Base-by-base conservation (phyloP, 768 basidiomycete genomes). In the Mycena haematopus region DNA sequence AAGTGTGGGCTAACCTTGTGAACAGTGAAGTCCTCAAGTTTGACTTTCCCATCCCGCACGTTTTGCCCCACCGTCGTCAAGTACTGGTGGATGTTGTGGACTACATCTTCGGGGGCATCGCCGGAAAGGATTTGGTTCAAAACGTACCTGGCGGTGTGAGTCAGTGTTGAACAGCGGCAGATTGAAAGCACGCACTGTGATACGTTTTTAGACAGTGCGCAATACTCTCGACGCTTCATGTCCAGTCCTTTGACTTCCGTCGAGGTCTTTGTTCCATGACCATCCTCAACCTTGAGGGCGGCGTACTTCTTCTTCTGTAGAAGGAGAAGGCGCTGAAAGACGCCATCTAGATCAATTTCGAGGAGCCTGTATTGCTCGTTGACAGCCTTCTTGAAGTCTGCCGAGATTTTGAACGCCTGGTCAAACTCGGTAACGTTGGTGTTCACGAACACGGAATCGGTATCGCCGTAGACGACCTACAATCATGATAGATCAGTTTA, bases 231-330 rank as follows among this genome's bases (percentile, higher is more conserved):
- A 47, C 97, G 88, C 76, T 99, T 99, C 97, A 99, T 99, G 77
- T 99, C 97, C 24, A 99, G 79, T 75, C 97, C 97, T 71, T 99
- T 99, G 74, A 99, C 81, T 71, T 99, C 97, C 1, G 86, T 92
- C 15, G 85, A 86, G 0, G 92, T 90, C 59, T 85, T 83, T 0
- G 84, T 83, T 27, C n/a, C 50, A 22, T 51, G 31, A 10, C 88
- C 88, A 65, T 95, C 93, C 69, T 95, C 93, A 44, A 98, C 87
- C 77, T 97, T 98, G 74, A 98, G 81, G 0, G 97, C 97, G 0
- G 97, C 97, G 68, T 99, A 99, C 77, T 99, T 99, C 82, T 99
- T 99, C 84, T 99, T 99, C 72, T 99, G 96, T 56, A 99, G 78
- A 13, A 99, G 84, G 2, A 99, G 77, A 44, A 99, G 81, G 0